Evolutionary conservation across 192 early-diverging fungal genomes (phyloP).

Genomic region (Piromyces finnis): DNA sequence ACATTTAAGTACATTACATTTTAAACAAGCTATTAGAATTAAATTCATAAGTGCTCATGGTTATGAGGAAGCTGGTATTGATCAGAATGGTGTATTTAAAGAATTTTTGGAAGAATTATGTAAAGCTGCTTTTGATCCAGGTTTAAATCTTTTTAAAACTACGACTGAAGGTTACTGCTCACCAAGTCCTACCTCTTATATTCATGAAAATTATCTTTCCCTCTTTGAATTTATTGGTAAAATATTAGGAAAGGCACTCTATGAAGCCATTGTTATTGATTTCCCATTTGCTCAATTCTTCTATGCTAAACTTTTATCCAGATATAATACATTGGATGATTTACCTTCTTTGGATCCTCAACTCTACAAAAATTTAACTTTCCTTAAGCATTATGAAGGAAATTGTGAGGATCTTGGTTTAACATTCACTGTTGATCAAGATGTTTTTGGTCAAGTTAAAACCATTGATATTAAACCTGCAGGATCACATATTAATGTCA

Average conservation of each 20-base stretch:
- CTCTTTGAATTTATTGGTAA: constrained; percentile 30
- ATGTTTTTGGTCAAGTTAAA: constrained; percentile 23
- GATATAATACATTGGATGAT: constrained; percentile 17
- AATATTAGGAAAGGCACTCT: constrained; percentile 32
- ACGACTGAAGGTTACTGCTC: constrained; percentile 17
- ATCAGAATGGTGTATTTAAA: constrained; percentile 22
- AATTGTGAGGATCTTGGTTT: constrained; percentile 23
- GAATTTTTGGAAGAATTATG: constrained; percentile 20
- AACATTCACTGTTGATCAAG: constrained; percentile 32
- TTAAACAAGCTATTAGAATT: constrained; percentile 17
- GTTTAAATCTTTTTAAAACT: constrained; percentile 16
- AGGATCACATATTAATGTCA: background rate
- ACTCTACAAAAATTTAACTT: constrained; percentile 22
- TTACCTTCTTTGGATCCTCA: constrained; percentile 22
- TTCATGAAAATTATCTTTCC: constrained; percentile 18
- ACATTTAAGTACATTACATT: constrained; percentile 5
- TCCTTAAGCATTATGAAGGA: constrained; percentile 12
- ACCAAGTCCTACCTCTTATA: constrained; percentile 11
- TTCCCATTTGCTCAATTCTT: constrained; percentile 28
- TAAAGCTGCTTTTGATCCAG: constrained; percentile 20
- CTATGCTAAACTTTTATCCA: constrained; percentile 23
- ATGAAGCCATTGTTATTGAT: constrained; percentile 26
- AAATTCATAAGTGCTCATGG: constrained; percentile 14
- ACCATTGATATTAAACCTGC: constrained; percentile 1
- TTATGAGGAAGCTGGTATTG: constrained; percentile 17